phyloP scores from a whole-genome alignment of 1,139 yeast species.

The Protomyces pachydermus region DNA sequence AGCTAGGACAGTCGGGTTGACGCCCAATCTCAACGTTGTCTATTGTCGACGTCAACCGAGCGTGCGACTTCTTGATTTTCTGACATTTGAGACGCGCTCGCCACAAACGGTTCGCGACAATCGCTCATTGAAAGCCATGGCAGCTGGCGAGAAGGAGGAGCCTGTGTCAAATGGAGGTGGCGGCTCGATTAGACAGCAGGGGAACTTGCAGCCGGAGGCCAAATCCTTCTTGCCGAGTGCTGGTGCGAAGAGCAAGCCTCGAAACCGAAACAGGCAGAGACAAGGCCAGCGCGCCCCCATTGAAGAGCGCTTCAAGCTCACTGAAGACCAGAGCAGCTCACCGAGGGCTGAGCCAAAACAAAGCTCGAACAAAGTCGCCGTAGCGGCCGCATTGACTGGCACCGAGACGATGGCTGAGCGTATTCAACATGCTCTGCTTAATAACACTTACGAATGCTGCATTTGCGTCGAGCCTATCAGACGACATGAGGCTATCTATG shows the following conservation, averaged over 20 bases:
- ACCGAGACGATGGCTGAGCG: conserved; percentile 12
- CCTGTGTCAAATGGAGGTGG: no score
- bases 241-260: neutral
- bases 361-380: neutral
- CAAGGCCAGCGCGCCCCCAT: neutral
- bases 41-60: no score
- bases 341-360: neutral
- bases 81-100: no score
- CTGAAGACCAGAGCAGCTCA: neutral
- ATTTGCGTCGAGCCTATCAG: conserved; percentile 33
- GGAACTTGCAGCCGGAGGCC: neutral
- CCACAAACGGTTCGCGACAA: no score
- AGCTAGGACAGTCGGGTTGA: no score
- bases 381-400: neutral
- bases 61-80: no score
- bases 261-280: neutral
- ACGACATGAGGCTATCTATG: conserved; percentile 33
- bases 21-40: no score
- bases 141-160: no score
- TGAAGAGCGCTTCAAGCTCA: neutral
- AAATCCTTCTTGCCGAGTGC: neutral
- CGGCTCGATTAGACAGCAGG: no score
- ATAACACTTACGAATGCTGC: conserved; percentile 33
- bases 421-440: conserved; percentile 12
- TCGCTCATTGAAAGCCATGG: no score